Percentiles rank a stretch among this genome's conserved stretches.
These are phyloP conservation scores for Suillus cothurnatus DNA, from an alignment of 768 basidiomycete genomes.

Conservation along the genomic window DNA sequence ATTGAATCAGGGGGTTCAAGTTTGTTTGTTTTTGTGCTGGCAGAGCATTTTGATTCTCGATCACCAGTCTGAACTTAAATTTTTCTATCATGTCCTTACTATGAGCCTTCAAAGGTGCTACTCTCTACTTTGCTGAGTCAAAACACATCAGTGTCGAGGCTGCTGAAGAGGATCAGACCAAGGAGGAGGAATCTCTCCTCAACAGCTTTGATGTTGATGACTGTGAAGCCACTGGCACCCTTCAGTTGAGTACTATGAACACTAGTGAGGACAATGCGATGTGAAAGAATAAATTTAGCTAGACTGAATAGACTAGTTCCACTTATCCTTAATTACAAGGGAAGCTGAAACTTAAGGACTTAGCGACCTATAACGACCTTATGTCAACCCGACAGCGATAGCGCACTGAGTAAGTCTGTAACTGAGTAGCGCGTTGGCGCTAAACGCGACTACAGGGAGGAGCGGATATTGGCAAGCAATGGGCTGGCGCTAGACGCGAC, in stretches of 20 bases:
- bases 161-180: background rate
- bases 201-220: conserved; percentile 12
- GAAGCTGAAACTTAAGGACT: too few relatives aligned
- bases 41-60: background rate
- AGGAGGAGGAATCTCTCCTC: conserved; percentile 9
- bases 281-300: too few relatives aligned
- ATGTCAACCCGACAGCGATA: too few relatives aligned
- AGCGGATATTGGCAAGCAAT: too few relatives aligned
- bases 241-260: background rate
- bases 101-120: background rate
- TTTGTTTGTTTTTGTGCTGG: background rate
- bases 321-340: too few relatives aligned
- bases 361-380: too few relatives aligned
- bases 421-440: too few relatives aligned
- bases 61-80: background rate
- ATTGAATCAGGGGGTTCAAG: conserved; percentile 1
- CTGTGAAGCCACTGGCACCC: background rate
- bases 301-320: too few relatives aligned
- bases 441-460: too few relatives aligned
- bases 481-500: too few relatives aligned
- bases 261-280: background rate
- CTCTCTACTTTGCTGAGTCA: background rate
- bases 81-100: background rate
- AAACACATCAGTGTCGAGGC: conserved; percentile 5
- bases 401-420: too few relatives aligned